phyloP scores from a whole-genome alignment of 2,329 filamentous ascomycete species.

The Penicillium digitatum region DNA sequence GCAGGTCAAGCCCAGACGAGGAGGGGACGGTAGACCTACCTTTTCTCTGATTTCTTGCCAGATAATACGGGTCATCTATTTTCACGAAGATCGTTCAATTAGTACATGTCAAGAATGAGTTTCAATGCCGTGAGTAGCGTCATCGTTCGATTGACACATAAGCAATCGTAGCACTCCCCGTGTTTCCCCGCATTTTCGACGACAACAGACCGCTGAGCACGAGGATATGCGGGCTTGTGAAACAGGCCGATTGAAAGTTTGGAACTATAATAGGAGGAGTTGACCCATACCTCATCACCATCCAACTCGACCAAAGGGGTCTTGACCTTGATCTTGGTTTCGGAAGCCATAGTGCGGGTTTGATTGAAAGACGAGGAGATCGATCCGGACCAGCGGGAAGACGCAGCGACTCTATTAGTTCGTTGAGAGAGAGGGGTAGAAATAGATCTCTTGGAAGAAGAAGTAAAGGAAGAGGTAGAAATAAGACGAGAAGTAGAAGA shows the following conservation, averaged over 20 bases:
- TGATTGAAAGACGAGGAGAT: conserved; percentile 32
- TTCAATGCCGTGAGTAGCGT: not conserved
- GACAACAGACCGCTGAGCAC: conserved; percentile 23
- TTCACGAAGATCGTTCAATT: conserved; percentile 14
- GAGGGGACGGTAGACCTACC: conserved; percentile 37
- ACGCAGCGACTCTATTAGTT: conserved; percentile 20
- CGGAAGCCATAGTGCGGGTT: conserved; percentile 46
- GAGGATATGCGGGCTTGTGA: conserved; percentile 22
- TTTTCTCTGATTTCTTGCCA: conserved; percentile 99
- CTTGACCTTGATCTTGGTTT: conserved; percentile 96
- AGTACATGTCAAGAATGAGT: conserved; percentile 16
- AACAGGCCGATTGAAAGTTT: conserved; percentile 11
- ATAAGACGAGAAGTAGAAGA: conserved; percentile 29
- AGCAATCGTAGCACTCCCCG: conserved; percentile 19
- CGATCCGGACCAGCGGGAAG: conserved; percentile 32
- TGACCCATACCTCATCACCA: conserved; percentile 59
- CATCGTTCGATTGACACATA: conserved; percentile 22
- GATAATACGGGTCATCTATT: conserved; percentile 94
- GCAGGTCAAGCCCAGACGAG: conserved; percentile 12
- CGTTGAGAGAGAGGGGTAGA: conserved; percentile 22
- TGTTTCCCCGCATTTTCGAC: conserved; percentile 33
- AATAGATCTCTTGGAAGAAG: conserved; percentile 27
- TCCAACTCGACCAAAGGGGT: conserved; percentile 98
- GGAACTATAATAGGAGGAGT: conserved; percentile 9
- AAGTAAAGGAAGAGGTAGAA: conserved; percentile 24